phyloP scores from a whole-genome alignment of 768 basidiomycete genomes.

The Coprinopsis strossmayeri region DNA sequence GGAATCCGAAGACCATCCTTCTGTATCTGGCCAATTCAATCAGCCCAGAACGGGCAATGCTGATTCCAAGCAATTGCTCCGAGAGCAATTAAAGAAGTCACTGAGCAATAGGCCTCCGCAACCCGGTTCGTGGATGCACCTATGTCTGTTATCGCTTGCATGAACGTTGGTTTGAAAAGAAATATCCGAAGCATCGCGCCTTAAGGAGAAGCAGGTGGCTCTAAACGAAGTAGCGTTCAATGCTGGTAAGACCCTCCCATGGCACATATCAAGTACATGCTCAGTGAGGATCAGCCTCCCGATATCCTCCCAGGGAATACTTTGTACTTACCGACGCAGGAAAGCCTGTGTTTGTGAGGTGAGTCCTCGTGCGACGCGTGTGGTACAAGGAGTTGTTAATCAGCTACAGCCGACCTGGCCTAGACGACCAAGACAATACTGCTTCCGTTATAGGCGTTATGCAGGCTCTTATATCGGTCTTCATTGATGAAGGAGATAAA shows the following conservation, averaged over 20 bases:
- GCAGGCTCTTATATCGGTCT: constrained; percentile 94
- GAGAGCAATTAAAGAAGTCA: constrained; percentile 68
- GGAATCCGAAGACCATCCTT: constrained; percentile 52
- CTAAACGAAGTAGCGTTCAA: constrained; percentile 34
- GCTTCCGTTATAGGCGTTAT: constrained; percentile 86
- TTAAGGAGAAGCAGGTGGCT: constrained; percentile 25
- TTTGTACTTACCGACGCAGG: constrained; percentile 93
- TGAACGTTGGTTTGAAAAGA: constrained; percentile 18
- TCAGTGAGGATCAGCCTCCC: constrained; percentile 23
- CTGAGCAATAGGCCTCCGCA: constrained; percentile 46
- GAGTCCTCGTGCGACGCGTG: constrained; percentile 6
- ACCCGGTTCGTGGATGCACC: constrained; percentile 32
- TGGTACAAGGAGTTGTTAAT: neutral
- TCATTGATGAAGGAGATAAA: constrained; percentile 88
- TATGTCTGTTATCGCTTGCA: neutral
- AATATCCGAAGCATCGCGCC: constrained; percentile 20
- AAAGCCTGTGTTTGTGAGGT: constrained; percentile 96
- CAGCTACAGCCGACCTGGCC: constrained; percentile 39
- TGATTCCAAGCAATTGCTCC: constrained; percentile 54
- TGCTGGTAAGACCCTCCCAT: constrained; percentile 25
- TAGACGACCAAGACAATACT: constrained; percentile 55
- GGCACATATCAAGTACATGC: neutral
- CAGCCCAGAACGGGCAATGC: constrained; percentile 40
- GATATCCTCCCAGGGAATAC: constrained; percentile 66
- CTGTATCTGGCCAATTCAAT: constrained; percentile 38